Percentiles rank a stretch among this genome's conserved stretches.
These are phyloP conservation scores for Phytophthora megakarya DNA, from an alignment of 352 stramenopile species.

Conservation along the genomic window DNA sequence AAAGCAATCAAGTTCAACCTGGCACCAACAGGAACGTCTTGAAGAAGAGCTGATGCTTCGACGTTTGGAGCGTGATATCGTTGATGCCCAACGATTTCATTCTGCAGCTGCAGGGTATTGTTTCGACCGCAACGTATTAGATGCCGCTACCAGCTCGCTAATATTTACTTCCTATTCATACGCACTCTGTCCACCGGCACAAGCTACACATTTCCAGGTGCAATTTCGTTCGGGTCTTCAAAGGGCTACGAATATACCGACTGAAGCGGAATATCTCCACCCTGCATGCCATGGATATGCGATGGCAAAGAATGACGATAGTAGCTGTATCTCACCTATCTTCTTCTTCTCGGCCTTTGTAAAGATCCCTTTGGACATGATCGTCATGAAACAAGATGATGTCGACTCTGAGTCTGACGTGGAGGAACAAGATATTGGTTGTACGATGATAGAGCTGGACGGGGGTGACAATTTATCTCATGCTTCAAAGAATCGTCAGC, in stretches of 20 bases:
- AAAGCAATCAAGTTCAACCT: constrained; percentile 34
- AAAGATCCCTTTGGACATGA: constrained; percentile 62
- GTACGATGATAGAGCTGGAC: constrained; percentile 1
- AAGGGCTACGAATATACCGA: constrained; percentile 14
- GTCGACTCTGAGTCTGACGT: constrained; percentile 32
- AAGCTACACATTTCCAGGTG: constrained; percentile 24
- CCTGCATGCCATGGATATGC: constrained; percentile 63
- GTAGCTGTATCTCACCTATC: constrained; percentile 55
- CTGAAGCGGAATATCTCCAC: constrained; percentile 46
- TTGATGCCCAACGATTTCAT: constrained; percentile 57
- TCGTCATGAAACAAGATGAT: constrained; percentile 47
- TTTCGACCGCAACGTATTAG: constrained; percentile 29
- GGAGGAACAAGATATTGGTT: constrained; percentile 28
- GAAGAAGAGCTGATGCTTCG: constrained; percentile 76
- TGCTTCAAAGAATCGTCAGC: constrained; percentile 28
- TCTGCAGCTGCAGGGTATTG: constrained; percentile 59
- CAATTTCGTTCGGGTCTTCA: constrained; percentile 25
- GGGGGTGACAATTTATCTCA: constrained; percentile 15
- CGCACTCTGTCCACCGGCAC: constrained; percentile 44
- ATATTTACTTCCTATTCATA: constrained; percentile 66
- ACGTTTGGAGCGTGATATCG: constrained; percentile 62
- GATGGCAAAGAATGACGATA: constrained; percentile 51
- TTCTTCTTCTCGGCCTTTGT: constrained; percentile 66
- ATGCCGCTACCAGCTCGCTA: constrained; percentile 34
- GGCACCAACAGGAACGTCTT: constrained; percentile 51